A percentile compares a stretch with the other conserved stretches of the same genome.
These are phyloP conservation scores for Neolentinus lepideus DNA, from an alignment of 1,284 basidiomycete species.

Conservation along the genomic window DNA sequence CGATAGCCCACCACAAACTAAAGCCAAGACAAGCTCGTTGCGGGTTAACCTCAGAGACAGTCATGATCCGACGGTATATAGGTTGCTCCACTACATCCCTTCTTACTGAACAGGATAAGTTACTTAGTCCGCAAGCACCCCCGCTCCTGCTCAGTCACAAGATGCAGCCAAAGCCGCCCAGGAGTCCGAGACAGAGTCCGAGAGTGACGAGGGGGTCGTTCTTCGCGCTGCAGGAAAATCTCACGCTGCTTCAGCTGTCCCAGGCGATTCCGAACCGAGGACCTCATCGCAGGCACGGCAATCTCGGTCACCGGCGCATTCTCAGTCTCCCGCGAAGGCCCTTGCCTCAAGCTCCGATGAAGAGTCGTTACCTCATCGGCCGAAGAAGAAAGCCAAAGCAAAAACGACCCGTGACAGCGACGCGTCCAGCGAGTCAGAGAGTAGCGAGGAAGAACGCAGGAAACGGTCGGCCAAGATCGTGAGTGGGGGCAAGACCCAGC, in stretches of 20 bases:
- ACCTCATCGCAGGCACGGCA: too few relatives aligned
- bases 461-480: slow-evolving; percentile 26
- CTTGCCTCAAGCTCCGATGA: slow-evolving; percentile 27
- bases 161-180: slow-evolving; percentile 5
- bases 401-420: slow-evolving; percentile 9
- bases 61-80: background rate
- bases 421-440: slow-evolving; percentile 36
- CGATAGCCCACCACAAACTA: slow-evolving; percentile 4
- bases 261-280: too few relatives aligned
- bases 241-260: background rate
- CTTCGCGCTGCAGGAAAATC: background rate
- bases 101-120: too few relatives aligned
- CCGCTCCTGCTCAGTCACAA: slow-evolving; percentile 7
- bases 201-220: slow-evolving; percentile 7
- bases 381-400: slow-evolving; percentile 41
- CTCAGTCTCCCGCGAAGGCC: slow-evolving; percentile 4
- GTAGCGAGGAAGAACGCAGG: slow-evolving; percentile 47
- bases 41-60: background rate
- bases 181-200: slow-evolving; percentile 12
- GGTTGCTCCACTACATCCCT: background rate
- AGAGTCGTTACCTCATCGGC: slow-evolving; percentile 38
- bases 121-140: background rate
- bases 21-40: slow-evolving; percentile 7
- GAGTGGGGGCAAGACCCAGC: slow-evolving; percentile 25
- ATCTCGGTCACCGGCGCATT: too few relatives aligned